A percentile compares a stretch with the other conserved stretches of the same genome.
Conservation (phyloP, 345 rosid species). For the Streptanthus diversifolius region DNA sequence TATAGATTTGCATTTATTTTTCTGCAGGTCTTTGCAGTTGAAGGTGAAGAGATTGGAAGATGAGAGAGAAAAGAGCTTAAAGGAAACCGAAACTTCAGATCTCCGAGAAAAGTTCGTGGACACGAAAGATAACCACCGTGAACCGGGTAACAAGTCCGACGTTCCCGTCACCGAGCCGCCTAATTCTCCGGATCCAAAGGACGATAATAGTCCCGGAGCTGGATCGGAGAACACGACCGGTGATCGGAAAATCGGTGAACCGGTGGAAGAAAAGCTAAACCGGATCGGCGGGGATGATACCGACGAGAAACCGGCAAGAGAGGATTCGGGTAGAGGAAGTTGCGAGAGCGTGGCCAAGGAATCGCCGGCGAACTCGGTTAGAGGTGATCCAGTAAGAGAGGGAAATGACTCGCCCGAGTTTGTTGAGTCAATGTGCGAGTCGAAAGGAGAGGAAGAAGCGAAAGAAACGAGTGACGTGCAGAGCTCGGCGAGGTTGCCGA, state of each 20-base stretch:
- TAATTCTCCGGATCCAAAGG: conserved; percentile 43
- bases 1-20: conserved; percentile 8
- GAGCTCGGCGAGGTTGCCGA: conserved; percentile 59
- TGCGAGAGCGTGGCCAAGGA: conserved; percentile 44
- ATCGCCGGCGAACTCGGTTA: neutral
- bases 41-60: conserved; percentile 70
- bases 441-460: conserved; percentile 21
- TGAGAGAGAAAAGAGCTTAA: conserved; percentile 45
- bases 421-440: conserved; percentile 39
- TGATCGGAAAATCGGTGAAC: conserved; percentile 24
- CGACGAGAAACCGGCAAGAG: conserved; percentile 20
- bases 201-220: conserved; percentile 1
- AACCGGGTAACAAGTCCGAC: neutral
- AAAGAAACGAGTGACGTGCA: conserved; percentile 54
- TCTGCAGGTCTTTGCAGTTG: conserved; percentile 46
- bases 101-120: conserved; percentile 28
- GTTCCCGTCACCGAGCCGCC: conserved; percentile 26
- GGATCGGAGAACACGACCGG: conserved; percentile 17
- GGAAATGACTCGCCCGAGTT: conserved; percentile 34
- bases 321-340: conserved; percentile 47
- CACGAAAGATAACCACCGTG: conserved; percentile 7
- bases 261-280: neutral
- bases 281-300: neutral
- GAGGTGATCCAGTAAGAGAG: conserved; percentile 19
- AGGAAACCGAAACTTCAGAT: conserved; percentile 44